Base-by-base conservation (phyloP, 108 stramenopile genomes). In the Stephanodiscus minutulus region DNA sequence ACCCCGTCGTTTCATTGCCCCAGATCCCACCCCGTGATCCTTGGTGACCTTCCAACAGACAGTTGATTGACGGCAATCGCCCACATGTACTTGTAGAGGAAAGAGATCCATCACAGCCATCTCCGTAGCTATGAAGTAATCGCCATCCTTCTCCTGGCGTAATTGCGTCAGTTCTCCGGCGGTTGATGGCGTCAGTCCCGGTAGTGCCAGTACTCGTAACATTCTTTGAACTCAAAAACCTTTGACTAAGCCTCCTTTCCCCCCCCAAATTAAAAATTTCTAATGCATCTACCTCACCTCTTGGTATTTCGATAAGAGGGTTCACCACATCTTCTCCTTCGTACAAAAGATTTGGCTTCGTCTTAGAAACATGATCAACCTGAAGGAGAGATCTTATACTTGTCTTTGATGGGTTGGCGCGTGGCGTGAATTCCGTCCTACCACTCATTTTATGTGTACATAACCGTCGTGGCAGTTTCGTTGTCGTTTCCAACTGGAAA, bases 31-130 rank as follows among this genome's bases (percentile, higher is more conserved):
- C 93, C 50, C 85, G 75, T 46, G 64, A 56, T 70, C 88, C 93
- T 57, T 88, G 87, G 64, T 89, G 87, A 29, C 88, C 93, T 58
- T 81, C 79, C 64, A 91, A 47, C 9, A 87, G 56, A 70, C 93
- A 94, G 21, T 74, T 70, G 54, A 70, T 72, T 8, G 71, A 56
- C 6, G 74, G 43, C 31, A 50, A 55, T 48, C 78, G 61, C 12
- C 74, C 83, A 65, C 93, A 94, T 33, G 70, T 50, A 18, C 41
- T 50, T 25, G 64, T 55, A 15, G 82, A 64, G 35, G 82, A 68
- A 68, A 84, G 79, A 25, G 82, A 77, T 58, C 93, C 93, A 70
- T 94, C 89, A 68, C 93, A 94, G 36, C 86, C 62, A 7, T 89
- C 89, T 33, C 74, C 79, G 48, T 81, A 84, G 7, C 62, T 79